A percentile compares a stretch with the other conserved stretches of the same genome.
These are phyloP conservation scores for Candida bentonensis DNA, from an alignment of 805 yeast species.

Conservation along the genomic window DNA sequence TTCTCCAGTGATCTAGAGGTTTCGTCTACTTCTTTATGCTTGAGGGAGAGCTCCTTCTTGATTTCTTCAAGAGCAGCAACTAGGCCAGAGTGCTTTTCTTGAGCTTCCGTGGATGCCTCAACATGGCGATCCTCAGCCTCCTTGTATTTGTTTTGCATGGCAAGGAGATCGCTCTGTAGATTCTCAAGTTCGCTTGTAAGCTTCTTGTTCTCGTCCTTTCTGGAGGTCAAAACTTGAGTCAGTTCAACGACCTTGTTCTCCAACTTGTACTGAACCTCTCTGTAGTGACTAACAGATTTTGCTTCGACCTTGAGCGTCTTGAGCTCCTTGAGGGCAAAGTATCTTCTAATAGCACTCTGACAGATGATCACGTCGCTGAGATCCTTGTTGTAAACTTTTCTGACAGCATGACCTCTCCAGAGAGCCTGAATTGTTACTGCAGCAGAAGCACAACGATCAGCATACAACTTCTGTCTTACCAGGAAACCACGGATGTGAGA, in stretches of 20 bases:
- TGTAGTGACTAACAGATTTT: slow-evolving; percentile 75
- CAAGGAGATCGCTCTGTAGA: slow-evolving; percentile 3
- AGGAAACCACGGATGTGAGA: slow-evolving; percentile 34
- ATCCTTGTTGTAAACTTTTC: slow-evolving; percentile 33
- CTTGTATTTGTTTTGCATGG: slow-evolving; percentile 15
- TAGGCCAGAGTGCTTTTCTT: slow-evolving; percentile 10
- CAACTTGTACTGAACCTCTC: slow-evolving; percentile 82
- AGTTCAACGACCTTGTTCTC: slow-evolving; percentile 97
- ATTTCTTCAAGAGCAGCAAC: slow-evolving; percentile 9
- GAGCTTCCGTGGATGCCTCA: slow-evolving; percentile 17
- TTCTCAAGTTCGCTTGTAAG: slow-evolving; percentile 2
- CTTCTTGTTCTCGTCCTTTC: slow-evolving; percentile 69
- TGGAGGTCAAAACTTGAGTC: slow-evolving; percentile 68
- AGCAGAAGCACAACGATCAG: slow-evolving; percentile 42
- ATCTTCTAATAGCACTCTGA: slow-evolving; percentile 69
- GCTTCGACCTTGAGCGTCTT: slow-evolving; percentile 67
- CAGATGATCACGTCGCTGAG: slow-evolving; percentile 48
- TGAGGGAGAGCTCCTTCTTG: slow-evolving; percentile 10
- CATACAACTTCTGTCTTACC: slow-evolving; percentile 37
- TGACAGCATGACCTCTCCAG: slow-evolving; percentile 55
- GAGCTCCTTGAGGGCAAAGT: slow-evolving; percentile 54
- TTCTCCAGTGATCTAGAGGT: slow-evolving; percentile 5
- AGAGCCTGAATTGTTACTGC: slow-evolving; percentile 61
- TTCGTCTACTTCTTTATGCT: slow-evolving; percentile 16
- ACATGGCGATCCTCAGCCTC: slow-evolving; percentile 13